These are phyloP conservation scores for Coemansia sp. DNA, from an alignment of 192 early-diverging fungal genomes.

Conservation along the genomic window DNA sequence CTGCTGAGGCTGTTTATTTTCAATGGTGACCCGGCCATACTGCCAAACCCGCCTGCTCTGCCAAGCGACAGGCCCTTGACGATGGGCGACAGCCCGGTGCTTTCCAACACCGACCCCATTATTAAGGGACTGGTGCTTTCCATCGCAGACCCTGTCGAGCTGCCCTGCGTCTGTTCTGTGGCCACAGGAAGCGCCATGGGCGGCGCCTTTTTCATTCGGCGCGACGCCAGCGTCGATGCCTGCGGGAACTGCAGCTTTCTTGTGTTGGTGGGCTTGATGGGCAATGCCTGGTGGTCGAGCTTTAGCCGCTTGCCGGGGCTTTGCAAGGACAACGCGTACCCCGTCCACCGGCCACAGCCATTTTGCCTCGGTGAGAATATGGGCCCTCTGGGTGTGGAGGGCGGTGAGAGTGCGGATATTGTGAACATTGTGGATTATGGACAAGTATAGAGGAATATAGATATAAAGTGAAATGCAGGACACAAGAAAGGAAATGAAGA, in stretches of 20 bases:
- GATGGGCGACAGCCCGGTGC: constrained; percentile 49
- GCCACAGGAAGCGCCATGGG: constrained; percentile 17
- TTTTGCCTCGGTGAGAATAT: constrained; percentile 38
- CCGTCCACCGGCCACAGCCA: constrained; percentile 17
- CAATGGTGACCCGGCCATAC: neutral
- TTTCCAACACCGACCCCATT: constrained; percentile 8
- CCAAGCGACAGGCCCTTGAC: constrained; percentile 40
- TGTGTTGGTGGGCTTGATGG: neutral
- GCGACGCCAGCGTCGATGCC: constrained; percentile 27
- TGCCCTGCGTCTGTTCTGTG: neutral
- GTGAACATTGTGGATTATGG: constrained; percentile 20
- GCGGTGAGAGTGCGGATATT: constrained; percentile 36
- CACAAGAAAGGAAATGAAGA: neutral
- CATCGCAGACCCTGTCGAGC: neutral
- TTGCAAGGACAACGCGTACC: constrained; percentile 25
- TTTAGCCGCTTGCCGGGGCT: constrained; percentile 26
- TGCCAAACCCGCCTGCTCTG: neutral
- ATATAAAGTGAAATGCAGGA: neutral
- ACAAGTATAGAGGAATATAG: neutral
- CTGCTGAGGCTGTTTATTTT: neutral
- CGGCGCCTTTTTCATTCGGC: constrained; percentile 23
- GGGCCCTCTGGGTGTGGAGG: constrained; percentile 33
- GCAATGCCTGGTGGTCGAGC: constrained; percentile 14
- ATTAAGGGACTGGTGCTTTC: neutral
- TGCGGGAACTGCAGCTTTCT: neutral